These are phyloP conservation scores for Zostera marina DNA, from an alignment of 116 monocot species.

Conservation along the genomic window DNA sequence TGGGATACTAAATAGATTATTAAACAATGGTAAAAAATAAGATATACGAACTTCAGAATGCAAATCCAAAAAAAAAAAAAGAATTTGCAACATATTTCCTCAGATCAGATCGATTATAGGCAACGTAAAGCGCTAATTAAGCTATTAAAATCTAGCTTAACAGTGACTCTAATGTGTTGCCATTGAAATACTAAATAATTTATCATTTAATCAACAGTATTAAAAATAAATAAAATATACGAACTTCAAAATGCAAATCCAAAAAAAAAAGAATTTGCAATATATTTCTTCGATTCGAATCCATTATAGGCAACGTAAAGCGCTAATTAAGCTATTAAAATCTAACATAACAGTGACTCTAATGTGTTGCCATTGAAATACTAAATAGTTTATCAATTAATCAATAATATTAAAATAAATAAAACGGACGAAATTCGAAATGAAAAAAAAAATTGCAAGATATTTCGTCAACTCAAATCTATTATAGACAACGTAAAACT, in stretches of 20 bases:
- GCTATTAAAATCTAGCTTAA: slow-evolving; percentile 15
- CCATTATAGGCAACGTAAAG: slow-evolving; percentile 45
- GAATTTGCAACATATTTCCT: slow-evolving; percentile 30
- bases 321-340: slow-evolving; percentile 31
- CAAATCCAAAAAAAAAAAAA: background rate
- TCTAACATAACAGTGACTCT: slow-evolving; percentile 2
- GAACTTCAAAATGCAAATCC: background rate
- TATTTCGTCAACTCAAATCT: slow-evolving; percentile 17
- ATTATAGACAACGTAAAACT: slow-evolving; percentile 47
- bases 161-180: background rate
- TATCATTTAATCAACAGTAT: no score
- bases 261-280: slow-evolving; percentile 12
- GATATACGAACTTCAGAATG: background rate
- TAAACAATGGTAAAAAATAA: background rate
- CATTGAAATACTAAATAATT: background rate
- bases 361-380: background rate
- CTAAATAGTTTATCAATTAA: no score
- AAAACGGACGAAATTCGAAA: no score
- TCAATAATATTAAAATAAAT: no score
- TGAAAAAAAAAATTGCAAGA: slow-evolving; percentile 19
- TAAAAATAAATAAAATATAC: background rate
- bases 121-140: slow-evolving; percentile 54
- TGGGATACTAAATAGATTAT: background rate
- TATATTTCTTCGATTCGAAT: slow-evolving; percentile 21
- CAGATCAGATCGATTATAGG: slow-evolving; percentile 17